Percentiles rank a stretch among this genome's conserved stretches.
Evolutionary conservation across 208 protist species (phyloP).

Genomic region (Blastocrithidia nonstop): DNA sequence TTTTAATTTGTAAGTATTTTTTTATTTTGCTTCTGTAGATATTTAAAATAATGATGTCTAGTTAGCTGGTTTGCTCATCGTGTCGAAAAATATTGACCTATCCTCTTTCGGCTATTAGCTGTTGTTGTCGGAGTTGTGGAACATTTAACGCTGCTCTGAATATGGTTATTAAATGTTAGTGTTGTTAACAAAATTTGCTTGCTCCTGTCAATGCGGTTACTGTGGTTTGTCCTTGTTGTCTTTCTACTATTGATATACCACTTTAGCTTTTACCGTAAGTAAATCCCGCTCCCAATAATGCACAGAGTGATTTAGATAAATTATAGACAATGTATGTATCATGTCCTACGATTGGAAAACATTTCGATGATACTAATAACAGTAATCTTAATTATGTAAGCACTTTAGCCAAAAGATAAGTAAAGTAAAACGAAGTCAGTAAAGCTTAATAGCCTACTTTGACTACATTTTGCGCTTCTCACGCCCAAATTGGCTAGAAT

Average conservation of each 20-base stretch:
- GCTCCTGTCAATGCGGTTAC: constrained; percentile 58
- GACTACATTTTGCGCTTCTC: too few relatives aligned
- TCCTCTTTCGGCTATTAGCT: constrained; percentile 46
- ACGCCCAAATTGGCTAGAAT: too few relatives aligned
- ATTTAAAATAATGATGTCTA: constrained; percentile 25
- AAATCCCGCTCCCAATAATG: constrained; percentile 13
- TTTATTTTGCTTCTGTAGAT: too few relatives aligned
- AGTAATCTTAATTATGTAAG: too few relatives aligned
- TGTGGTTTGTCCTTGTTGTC: constrained; percentile 59
- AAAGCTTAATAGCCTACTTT: too few relatives aligned
- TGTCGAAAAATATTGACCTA: constrained; percentile 63
- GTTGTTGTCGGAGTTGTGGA: constrained; percentile 53
- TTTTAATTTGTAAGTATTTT: too few relatives aligned
- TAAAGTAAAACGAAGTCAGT: too few relatives aligned
- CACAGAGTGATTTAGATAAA: constrained; percentile 5
- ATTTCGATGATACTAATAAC: constrained; percentile 4
- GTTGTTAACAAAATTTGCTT: constrained; percentile 25
- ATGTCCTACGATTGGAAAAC: constrained; percentile 14
- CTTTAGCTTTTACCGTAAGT: constrained; percentile 43
- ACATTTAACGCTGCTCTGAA: constrained; percentile 48
- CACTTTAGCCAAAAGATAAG: too few relatives aligned
- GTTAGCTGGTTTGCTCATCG: constrained; percentile 46
- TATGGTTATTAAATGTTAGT: constrained; percentile 21
- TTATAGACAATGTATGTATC: constrained; percentile 47
- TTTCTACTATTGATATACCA: constrained; percentile 56